Evolutionary conservation across 345 rosid genomes (phyloP).

Genomic region (Kandelia obovata): DNA sequence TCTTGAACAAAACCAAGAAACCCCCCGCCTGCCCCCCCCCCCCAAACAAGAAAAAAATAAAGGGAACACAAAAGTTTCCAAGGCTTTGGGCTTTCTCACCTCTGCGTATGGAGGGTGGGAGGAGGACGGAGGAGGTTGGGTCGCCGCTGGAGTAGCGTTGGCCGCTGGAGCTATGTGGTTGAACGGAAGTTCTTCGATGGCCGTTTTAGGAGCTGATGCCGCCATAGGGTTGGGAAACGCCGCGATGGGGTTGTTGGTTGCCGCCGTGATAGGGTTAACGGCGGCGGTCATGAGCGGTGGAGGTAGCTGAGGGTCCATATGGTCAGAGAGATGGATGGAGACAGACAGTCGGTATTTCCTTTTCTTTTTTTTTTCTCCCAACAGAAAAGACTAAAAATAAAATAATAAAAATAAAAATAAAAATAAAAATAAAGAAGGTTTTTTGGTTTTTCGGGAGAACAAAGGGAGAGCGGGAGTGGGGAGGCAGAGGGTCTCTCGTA

Average conservation of each 20-base stretch:
- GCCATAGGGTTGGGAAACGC: not conserved
- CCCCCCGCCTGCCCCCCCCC: not conserved
- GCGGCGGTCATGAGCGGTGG: not conserved
- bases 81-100: not conserved
- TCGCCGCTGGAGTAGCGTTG: constrained; percentile 10
- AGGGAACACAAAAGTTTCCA: not conserved
- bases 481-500: no score
- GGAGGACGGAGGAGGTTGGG: not conserved
- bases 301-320: constrained; percentile 24
- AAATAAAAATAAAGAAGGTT: no score
- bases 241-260: not conserved
- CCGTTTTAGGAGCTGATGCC: not conserved
- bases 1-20: not conserved
- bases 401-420: no score
- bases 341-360: not conserved
- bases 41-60: not conserved
- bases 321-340: not conserved
- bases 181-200: not conserved
- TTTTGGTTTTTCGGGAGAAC: no score
- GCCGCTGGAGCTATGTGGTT: constrained; percentile 16
- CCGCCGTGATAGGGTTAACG: not conserved
- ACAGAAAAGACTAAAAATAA: not conserved
- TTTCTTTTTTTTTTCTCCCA: not conserved
- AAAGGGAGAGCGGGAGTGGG: no score
- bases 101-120: constrained; percentile 26